phyloP scores from a whole-genome alignment of 176 grass and related monocot species.

The Cenchrus americanus region DNA sequence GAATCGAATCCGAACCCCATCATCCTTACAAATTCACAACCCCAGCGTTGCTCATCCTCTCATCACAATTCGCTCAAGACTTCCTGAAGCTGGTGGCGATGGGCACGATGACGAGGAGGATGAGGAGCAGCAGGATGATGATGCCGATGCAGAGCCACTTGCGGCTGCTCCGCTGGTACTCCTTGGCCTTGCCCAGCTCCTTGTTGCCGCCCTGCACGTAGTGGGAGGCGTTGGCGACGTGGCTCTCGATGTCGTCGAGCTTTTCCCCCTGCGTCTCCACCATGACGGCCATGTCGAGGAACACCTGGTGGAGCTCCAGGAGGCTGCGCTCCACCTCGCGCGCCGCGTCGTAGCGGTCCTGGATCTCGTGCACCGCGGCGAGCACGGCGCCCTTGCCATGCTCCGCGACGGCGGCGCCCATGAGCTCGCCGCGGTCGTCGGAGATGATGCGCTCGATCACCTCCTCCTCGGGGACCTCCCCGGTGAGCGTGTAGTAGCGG shows the following conservation, averaged over 20 bases:
- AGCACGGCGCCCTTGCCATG: slow-evolving; percentile 79
- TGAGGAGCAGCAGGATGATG: slow-evolving; percentile 68
- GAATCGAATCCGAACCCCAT: not conserved
- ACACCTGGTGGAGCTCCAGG: slow-evolving; percentile 94
- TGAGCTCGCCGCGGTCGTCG: slow-evolving; percentile 77
- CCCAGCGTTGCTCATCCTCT: not conserved
- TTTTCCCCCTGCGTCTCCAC: slow-evolving; percentile 83
- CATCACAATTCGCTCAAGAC: slow-evolving; percentile 43
- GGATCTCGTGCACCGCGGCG: slow-evolving; percentile 81
- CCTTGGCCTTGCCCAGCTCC: slow-evolving; percentile 70
- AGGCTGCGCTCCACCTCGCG: slow-evolving; percentile 79
- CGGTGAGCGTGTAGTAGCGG: slow-evolving; percentile 85
- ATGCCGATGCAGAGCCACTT: slow-evolving; percentile 90
- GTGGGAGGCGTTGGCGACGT: slow-evolving; percentile 68
- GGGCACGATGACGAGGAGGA: slow-evolving; percentile 76
- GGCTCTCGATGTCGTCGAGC: slow-evolving; percentile 76
- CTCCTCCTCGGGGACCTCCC: slow-evolving; percentile 87
- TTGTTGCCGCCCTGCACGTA: slow-evolving; percentile 81
- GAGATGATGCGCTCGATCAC: slow-evolving; percentile 91
- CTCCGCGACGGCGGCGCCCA: slow-evolving; percentile 72
- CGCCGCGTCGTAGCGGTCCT: slow-evolving; percentile 73
- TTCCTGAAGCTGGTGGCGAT: slow-evolving; percentile 69
- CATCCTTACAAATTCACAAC: slow-evolving; percentile 14
- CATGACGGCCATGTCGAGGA: slow-evolving; percentile 90
- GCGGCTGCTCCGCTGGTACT: slow-evolving; percentile 83